Conservation (phyloP, 345 rosid genomes). For the Camelina neglecta region DNA sequence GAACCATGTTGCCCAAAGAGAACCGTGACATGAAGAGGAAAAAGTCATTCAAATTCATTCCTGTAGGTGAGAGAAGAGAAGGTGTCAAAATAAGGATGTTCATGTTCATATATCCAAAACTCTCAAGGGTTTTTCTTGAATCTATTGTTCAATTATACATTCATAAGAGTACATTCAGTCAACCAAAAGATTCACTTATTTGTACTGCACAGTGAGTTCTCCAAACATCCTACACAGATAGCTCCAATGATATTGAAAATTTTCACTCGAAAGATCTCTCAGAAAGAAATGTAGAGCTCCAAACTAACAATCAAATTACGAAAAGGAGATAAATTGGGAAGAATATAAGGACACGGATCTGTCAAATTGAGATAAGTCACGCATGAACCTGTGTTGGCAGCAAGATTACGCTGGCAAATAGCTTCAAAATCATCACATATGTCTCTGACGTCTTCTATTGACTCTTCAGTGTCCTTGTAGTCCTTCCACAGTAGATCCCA, state of each 20-base stretch:
- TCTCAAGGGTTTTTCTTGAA: neutral
- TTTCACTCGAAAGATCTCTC: neutral
- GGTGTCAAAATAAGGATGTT: neutral
- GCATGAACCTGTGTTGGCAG: slow-evolving; percentile 84
- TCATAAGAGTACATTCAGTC: neutral
- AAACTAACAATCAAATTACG: neutral
- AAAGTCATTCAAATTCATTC: slow-evolving; percentile 86
- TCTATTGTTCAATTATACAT: neutral
- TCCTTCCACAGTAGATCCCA: slow-evolving; percentile 84
- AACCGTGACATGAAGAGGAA: slow-evolving; percentile 65
- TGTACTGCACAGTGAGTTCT: neutral
- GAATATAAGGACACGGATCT: neutral
- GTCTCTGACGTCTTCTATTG: slow-evolving; percentile 88
- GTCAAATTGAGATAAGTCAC: slow-evolving; percentile 5
- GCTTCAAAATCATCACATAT: slow-evolving; percentile 89
- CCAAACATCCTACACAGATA: slow-evolving; percentile 3
- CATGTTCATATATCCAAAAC: slow-evolving; percentile 8
- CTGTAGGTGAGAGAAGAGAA: slow-evolving; percentile 47
- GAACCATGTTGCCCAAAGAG: slow-evolving; percentile 59
- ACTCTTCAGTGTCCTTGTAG: slow-evolving; percentile 77
- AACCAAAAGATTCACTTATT: neutral
- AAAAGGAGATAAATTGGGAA: neutral
- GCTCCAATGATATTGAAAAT: neutral
- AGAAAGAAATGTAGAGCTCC: neutral
- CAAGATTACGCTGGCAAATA: slow-evolving; percentile 92